Evolutionary conservation across 148 eudicot genomes (phyloP), one percentile per base, ranked within the genome.

Genomic region (Camellia granthamiana): DNA sequence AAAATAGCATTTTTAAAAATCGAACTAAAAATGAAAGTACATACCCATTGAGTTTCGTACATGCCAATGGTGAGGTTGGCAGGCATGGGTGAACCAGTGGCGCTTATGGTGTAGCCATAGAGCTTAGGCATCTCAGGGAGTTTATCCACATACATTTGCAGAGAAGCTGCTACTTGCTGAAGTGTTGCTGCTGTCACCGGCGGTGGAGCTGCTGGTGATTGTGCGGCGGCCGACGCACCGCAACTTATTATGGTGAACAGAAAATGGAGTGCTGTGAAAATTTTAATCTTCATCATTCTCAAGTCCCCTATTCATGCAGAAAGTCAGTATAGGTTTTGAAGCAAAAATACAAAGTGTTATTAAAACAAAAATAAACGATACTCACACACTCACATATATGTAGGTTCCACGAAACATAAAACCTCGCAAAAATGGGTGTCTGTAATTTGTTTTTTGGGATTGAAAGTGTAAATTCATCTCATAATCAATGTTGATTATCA

Each of bases 51-150:
- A 16, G 43, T 73, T 54, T 73, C 13, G 7, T 6, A 73, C 76
- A 73, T 73, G 76, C 76, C 61, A 52, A 73, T 73, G 16, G 76
- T 73, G 76, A 73, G 76, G 2, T 3, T 21, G 12, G 30, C 61
- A 52, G 60, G 76, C 6, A 5, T 19, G 61, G 42, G 42, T 19
- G 76, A 73, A 19, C 42, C 59, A 21, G 11, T 2, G 3, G 3
- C 0, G 11, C 1, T 60, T 60, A 6, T 51, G 43, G 38, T 51
- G 43, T 73, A 73, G 43, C 76, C 76, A 13, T 51, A 23, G 61
- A 73, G 76, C 44, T 73, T 73, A 54, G 76, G 76, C 76, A 73
- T 52, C 41, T 51, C 23, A n/a, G 76, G 76, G 42, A 73, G 61
- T 38, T 73, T 43, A 23, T 73, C 76, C 6, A 73, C 61, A 18